Base-by-base conservation (phyloP, 108 stramenopile genomes). In the Cylindrotheca fusiformis region DNA sequence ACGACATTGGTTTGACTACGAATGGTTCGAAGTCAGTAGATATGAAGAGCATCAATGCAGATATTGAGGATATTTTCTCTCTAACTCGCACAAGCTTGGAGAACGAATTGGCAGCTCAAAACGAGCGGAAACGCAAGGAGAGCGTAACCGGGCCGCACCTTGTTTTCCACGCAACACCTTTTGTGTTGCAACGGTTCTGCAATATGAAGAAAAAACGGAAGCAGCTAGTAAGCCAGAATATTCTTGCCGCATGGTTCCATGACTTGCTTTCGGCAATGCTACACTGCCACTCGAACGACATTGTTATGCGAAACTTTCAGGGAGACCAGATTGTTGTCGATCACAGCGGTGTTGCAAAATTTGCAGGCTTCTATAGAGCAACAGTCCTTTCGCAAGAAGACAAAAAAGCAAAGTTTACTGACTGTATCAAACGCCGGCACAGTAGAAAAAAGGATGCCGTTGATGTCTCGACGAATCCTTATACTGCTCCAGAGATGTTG, bases 301-400 rank as follows among this genome's bases (percentile, higher is more conserved):
- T 93, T 24, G 60, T 93, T 51, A 48, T 93, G n/a, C 78, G 91
- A 21, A 79, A 68, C 26, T 63, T 88, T 44, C 72, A 86, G 22
- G 61, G 82, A 18, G 91, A 93, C 51, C 85, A 88, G 52, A 86
- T 93, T 36, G 72, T 88, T 47, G 63, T 90, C 21, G 88, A 90
- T 55, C 82, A 90, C 50, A 82, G 81, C 58, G 91, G 91, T 23
- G 83, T 83, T 4, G 81, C 80, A 20, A 90, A 85, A 61, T 55
- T 93, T 25, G 78, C 78, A 45, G 79, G 83, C 25, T 67, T 93
- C 17, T 85, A 86, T n/a, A 75, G 87, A 55, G 70, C 87, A 2
- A 88, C 85, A 53, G 69, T 86, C 1, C 51, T 86, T 6, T 70
- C 62, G 24, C 65, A 66, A 24, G 65, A 67, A 26, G 55, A 72